Evolutionary conservation across 78 protist genomes (phyloP), one percentile per base, ranked within the genome.

Genomic region (Protostelium mycophagum): DNA sequence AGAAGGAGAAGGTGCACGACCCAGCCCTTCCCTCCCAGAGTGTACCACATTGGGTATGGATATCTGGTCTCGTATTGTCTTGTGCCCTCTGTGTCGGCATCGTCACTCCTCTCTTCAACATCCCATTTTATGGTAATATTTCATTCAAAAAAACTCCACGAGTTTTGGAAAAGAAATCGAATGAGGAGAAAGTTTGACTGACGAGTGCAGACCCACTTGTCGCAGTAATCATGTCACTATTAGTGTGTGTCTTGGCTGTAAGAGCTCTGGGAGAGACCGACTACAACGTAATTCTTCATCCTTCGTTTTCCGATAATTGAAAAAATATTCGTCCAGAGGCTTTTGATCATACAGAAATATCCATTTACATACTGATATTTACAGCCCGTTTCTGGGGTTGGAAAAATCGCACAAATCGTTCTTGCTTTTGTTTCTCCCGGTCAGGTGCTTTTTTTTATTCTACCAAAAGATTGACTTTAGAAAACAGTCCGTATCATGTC

Each of bases 191-290:
- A 25, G 73, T 5, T 51, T 51, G 73, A 51, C 73, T 51, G 5
- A 25, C 73, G 31, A 16, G n/a, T n/a, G 5, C 73, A 51, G 73
- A 92, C 34, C 84, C 90, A 0, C 34, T 91, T 0, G 88, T 93
- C 25, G 97, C 95, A 0, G 91, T 95, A 29, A 16, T 91, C 0
- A 1, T 95, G 34, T 88, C 93, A 16, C 34, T 91, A 0, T 85
- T 95, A 23, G 91, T 94, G 10, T 85, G 91, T 89, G 85, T 95
- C 10, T 35, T 96, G 28, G 97, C 96, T 9, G 97, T 94, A 1
- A 63, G 97, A 1, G 95, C 96, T 31, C 91, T 94, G 10, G 97
- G 97, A 16, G 92, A 92, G 38, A 96, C 96, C n/a, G 97, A 96
- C 34, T 28, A 94, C 28, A 94, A 96, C 63, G 73, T 51, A 16